These are phyloP conservation scores for Pleochaeta shiraiana DNA, from an alignment of 2,329 filamentous ascomycete genomes.

Conservation along the genomic window DNA sequence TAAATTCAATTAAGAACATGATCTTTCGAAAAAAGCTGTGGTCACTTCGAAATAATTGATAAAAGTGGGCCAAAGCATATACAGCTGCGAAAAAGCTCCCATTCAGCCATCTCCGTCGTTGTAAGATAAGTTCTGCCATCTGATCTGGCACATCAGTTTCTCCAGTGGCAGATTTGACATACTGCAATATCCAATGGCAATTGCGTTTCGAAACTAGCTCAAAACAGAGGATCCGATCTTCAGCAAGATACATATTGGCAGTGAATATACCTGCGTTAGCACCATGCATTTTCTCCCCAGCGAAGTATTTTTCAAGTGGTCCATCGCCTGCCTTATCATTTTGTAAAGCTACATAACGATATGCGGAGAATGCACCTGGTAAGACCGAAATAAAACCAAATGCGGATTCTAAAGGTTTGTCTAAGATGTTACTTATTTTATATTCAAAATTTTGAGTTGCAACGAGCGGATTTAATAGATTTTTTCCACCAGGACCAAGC, in stretches of 20 bases:
- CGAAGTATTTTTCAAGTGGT: slow-evolving; percentile 89
- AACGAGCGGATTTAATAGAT: slow-evolving; percentile 79
- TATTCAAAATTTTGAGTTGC: slow-evolving; percentile 99
- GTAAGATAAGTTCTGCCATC: slow-evolving; percentile 85
- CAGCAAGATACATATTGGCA: slow-evolving; percentile 97
- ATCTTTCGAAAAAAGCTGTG: slow-evolving; percentile 75
- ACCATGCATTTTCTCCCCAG: slow-evolving; percentile 79
- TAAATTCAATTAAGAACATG: slow-evolving; percentile 79
- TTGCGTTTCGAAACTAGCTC: slow-evolving; percentile 95
- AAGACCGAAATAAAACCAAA: slow-evolving; percentile 97
- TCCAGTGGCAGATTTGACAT: slow-evolving; percentile 91
- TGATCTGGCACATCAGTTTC: slow-evolving; percentile 94
- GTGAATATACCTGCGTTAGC: slow-evolving; percentile 91
- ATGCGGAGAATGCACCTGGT: slow-evolving; percentile 95
- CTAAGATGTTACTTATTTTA: slow-evolving; percentile 99
- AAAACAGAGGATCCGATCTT: slow-evolving; percentile 97
- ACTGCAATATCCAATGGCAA: slow-evolving; percentile 92
- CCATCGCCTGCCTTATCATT: slow-evolving; percentile 93
- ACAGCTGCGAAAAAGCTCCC: slow-evolving; percentile 96
- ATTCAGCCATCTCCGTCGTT: slow-evolving; percentile 93
- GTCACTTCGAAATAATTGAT: slow-evolving; percentile 85
- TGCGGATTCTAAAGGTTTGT: slow-evolving; percentile 90
- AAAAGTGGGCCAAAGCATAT: slow-evolving; percentile 86
- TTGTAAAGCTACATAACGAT: slow-evolving; percentile 81
- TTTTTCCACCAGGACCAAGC: slow-evolving; percentile 65